These are phyloP conservation scores for Manihot esculenta DNA, from an alignment of 441 rosid genomes.

Conservation along the genomic window DNA sequence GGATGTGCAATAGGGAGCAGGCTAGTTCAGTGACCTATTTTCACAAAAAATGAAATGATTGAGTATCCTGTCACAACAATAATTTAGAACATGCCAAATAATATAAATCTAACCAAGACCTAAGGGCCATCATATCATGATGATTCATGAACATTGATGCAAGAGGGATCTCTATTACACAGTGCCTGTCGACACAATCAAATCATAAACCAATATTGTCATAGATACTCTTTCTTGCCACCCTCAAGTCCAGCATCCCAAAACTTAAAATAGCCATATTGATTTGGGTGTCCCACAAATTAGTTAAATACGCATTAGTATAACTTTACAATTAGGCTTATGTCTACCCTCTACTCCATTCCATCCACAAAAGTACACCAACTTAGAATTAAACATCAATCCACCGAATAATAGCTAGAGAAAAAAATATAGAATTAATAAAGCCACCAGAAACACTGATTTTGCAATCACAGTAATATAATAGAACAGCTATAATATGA, in stretches of 20 bases:
- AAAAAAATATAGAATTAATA: too few relatives aligned
- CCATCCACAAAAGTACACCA: background rate
- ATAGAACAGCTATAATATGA: background rate
- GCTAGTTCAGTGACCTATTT: background rate
- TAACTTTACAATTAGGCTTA: background rate
- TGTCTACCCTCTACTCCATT: conserved; percentile 2
- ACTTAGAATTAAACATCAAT: background rate
- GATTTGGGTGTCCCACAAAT: background rate
- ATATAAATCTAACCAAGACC: background rate
- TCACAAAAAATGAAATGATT: background rate
- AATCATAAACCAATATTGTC: background rate
- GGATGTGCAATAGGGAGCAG: background rate
- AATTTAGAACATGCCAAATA: background rate
- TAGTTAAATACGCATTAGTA: background rate
- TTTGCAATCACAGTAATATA: background rate
- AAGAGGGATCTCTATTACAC: background rate
- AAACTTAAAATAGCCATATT: background rate
- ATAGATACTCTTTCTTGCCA: background rate
- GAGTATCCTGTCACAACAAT: background rate
- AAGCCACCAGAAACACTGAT: background rate
- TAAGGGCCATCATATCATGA: background rate
- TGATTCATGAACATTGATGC: background rate
- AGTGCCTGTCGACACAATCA: background rate
- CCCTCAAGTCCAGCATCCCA: background rate
- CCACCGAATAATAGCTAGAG: background rate